Conservation (phyloP, 2,329 filamentous ascomycete species). For the Xylariaceae sp. region DNA sequence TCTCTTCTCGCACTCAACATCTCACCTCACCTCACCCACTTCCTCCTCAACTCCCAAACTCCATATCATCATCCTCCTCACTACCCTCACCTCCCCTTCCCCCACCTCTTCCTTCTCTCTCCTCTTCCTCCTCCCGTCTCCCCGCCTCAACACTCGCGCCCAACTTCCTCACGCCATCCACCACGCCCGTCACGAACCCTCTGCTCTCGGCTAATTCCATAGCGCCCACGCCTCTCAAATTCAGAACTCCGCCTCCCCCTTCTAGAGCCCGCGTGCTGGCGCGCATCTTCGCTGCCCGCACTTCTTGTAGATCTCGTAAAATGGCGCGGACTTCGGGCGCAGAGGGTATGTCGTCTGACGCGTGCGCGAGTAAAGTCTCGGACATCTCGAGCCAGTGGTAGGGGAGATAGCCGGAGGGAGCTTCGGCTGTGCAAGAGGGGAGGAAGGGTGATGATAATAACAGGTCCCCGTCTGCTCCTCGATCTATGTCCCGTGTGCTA, state of each 20-base stretch:
- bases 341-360: conserved; percentile 73
- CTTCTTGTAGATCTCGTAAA: conserved; percentile 78
- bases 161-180: conserved; percentile 82
- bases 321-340: conserved; percentile 71
- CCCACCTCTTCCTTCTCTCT: conserved; percentile 48
- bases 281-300: conserved; percentile 83
- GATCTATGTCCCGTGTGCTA: conserved; percentile 24
- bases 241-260: conserved; percentile 66
- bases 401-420: conserved; percentile 68
- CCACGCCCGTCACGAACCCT: conserved; percentile 77
- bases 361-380: conserved; percentile 81
- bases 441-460: conserved; percentile 71
- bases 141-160: conserved; percentile 76
- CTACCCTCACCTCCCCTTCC: conserved; percentile 51
- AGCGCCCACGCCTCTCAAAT: conserved; percentile 71
- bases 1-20: not conserved
- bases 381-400: conserved; percentile 95
- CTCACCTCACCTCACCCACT: not conserved
- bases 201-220: conserved; percentile 90
- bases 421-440: conserved; percentile 65
- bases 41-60: conserved; percentile 23
- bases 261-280: conserved; percentile 69
- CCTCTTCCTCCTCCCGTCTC: conserved; percentile 71
- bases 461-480: conserved; percentile 15
- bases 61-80: conserved; percentile 55